Evolutionary conservation across 73 alveolate genomes (phyloP).

Genomic region (Paramecium caudatum): DNA sequence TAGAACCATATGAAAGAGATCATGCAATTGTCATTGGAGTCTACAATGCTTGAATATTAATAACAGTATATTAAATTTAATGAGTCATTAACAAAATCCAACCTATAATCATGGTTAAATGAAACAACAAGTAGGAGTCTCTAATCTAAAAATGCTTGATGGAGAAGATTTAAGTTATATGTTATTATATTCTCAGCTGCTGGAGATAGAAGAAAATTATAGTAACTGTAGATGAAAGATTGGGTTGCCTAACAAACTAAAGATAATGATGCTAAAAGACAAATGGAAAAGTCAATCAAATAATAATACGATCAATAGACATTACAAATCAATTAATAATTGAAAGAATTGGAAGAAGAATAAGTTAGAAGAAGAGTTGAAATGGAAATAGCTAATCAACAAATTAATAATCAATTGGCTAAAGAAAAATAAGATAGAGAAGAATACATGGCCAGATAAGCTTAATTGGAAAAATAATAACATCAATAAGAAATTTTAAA

Average conservation of each 20-base stretch:
- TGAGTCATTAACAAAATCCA: constrained; percentile 61
- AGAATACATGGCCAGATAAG: constrained; percentile 52
- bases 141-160: constrained; percentile 45
- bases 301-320: constrained; percentile 79
- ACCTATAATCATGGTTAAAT: constrained; percentile 54
- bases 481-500: constrained; percentile 75
- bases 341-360: constrained; percentile 80
- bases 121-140: constrained; percentile 41
- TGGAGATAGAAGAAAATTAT: constrained; percentile 68
- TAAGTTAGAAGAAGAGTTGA: constrained; percentile 68
- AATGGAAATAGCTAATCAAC: constrained; percentile 82
- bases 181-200: constrained; percentile 4
- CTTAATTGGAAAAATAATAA: constrained; percentile 69
- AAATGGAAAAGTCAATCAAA: constrained; percentile 58
- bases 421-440: constrained; percentile 84
- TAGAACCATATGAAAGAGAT: constrained; percentile 99
- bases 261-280: constrained; percentile 77
- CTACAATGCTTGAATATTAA: constrained; percentile 88
- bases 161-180: constrained; percentile 47
- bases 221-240: constrained; percentile 76
- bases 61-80: constrained; percentile 43
- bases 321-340: constrained; percentile 69
- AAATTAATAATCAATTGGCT: constrained; percentile 81
- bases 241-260: constrained; percentile 81
- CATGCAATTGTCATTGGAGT: constrained; percentile 99